Conservation (phyloP, 2,329 filamentous ascomycete genomes). For the Cercospora nicotianae region DNA sequence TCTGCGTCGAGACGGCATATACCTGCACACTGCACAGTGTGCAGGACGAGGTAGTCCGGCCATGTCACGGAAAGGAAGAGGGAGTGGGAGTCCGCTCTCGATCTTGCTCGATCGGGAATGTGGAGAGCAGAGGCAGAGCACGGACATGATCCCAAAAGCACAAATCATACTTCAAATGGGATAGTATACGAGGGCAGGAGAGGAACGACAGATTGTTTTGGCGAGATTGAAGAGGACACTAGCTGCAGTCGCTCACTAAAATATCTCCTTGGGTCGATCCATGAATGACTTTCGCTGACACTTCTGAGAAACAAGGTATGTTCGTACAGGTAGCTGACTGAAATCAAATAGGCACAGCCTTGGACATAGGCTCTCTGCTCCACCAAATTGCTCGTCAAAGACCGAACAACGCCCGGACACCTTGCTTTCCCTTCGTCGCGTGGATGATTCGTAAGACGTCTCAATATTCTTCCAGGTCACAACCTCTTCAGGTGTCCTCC, state of each 20-base stretch:
- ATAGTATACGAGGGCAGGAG: not conserved
- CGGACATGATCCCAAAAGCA: not conserved
- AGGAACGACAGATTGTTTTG: not conserved
- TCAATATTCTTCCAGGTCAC: not conserved
- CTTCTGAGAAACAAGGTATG: not conserved
- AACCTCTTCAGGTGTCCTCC: too few relatives aligned
- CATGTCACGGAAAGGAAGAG: not conserved
- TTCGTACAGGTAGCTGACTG: not conserved
- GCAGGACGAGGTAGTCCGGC: not conserved
- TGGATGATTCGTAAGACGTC: not conserved
- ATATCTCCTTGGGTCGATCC: not conserved
- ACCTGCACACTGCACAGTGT: not conserved
- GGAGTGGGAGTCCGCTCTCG: not conserved
- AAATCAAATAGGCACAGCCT: not conserved
- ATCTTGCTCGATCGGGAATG: not conserved
- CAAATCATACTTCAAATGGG: not conserved
- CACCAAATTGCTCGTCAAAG: not conserved
- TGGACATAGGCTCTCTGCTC: not conserved
- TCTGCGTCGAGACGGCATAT: not conserved
- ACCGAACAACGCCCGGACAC: not conserved
- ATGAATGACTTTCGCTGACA: too few relatives aligned
- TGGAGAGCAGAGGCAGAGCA: not conserved
- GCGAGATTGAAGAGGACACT: slow-evolving; percentile 8
- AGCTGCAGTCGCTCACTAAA: slow-evolving; percentile 31
- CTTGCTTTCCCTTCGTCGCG: not conserved